Percentiles rank a stretch among this genome's conserved stretches.
Evolutionary conservation across 805 yeast species (phyloP).

Genomic region (Cyberlindnera petersonii): DNA sequence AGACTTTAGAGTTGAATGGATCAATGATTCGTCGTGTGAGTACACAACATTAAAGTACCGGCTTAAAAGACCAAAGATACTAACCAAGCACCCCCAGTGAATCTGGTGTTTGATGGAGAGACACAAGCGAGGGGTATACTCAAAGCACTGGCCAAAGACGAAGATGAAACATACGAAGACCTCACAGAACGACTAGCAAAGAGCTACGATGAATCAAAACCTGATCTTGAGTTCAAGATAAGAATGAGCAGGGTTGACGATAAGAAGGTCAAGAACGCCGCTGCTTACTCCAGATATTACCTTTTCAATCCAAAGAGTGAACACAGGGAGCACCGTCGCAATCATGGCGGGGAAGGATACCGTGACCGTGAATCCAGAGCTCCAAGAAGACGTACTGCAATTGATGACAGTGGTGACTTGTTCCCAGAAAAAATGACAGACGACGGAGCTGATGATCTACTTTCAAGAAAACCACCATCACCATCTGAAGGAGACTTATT

Average conservation of each 20-base stretch:
- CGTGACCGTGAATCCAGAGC: constrained; percentile 23
- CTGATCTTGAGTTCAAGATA: constrained; percentile 16
- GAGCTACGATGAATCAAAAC: constrained; percentile 10
- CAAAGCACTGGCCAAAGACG: constrained; percentile 10
- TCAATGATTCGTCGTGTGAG: constrained; percentile 25
- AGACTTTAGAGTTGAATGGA: constrained; percentile 26
- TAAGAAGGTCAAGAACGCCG: constrained; percentile 27
- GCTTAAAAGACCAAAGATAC: neutral
- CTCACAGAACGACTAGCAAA: constrained; percentile 8
- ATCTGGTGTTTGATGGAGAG: constrained; percentile 24
- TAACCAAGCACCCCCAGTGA: constrained; percentile 13
- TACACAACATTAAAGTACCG: neutral
- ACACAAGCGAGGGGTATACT: constrained; percentile 18
- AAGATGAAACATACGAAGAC: constrained; percentile 7
- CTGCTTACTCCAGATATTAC: constrained; percentile 27
- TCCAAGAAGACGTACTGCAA: constrained; percentile 3
- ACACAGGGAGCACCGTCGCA: constrained; percentile 3
- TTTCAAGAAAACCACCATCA: no score
- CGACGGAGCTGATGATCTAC: no score
- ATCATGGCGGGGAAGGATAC: constrained; percentile 6
- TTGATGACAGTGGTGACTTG: constrained; percentile 19
- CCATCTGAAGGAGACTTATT: no score
- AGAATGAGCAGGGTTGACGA: constrained; percentile 23
- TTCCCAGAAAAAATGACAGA: constrained; percentile 18
- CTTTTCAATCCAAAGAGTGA: constrained; percentile 25